A percentile compares a stretch with the other conserved stretches of the same genome.
phyloP scores from a whole-genome alignment of 331 rosid species.

The Arachis monticola region DNA sequence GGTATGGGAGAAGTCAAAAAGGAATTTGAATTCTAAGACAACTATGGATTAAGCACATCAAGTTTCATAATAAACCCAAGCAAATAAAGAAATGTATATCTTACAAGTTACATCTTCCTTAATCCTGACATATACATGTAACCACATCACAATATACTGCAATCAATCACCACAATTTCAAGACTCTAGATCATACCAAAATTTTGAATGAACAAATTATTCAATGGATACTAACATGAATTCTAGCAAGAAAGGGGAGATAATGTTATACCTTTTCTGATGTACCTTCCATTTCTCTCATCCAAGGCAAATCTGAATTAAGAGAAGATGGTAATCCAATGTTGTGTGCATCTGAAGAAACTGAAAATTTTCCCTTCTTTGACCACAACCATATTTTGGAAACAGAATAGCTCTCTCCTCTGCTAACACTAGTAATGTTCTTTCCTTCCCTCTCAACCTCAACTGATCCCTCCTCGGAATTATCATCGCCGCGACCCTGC shows the following conservation, averaged over 20 bases:
- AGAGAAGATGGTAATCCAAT: conserved; percentile 67
- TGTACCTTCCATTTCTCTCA: conserved; percentile 55
- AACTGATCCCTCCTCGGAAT: conserved; percentile 38
- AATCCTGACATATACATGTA: conserved; percentile 34
- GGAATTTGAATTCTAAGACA: conserved; percentile 26
- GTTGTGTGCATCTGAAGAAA: conserved; percentile 56
- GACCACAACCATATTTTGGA: conserved; percentile 94
- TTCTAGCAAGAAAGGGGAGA: background rate
- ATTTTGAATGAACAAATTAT: conserved; percentile 25
- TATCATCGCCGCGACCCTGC: conserved; percentile 45
- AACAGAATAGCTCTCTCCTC: conserved; percentile 85
- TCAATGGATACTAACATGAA: too few relatives aligned
- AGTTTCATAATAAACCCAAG: conserved; percentile 28
- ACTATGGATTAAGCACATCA: conserved; percentile 24
- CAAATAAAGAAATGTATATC: conserved; percentile 31
- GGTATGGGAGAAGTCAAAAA: background rate
- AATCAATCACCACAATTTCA: conserved; percentile 41
- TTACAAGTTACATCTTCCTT: conserved; percentile 5
- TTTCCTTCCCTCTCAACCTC: conserved; percentile 67
- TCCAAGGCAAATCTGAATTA: conserved; percentile 72
- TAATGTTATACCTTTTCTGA: conserved; percentile 46
- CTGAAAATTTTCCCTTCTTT: conserved; percentile 71
- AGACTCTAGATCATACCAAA: conserved; percentile 45
- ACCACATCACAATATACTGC: conserved; percentile 16
- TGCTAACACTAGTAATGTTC: conserved; percentile 69